Evolutionary conservation across 805 yeast genomes (phyloP), one percentile per base, ranked within the genome.

Genomic region (Candida endomychidarum): DNA sequence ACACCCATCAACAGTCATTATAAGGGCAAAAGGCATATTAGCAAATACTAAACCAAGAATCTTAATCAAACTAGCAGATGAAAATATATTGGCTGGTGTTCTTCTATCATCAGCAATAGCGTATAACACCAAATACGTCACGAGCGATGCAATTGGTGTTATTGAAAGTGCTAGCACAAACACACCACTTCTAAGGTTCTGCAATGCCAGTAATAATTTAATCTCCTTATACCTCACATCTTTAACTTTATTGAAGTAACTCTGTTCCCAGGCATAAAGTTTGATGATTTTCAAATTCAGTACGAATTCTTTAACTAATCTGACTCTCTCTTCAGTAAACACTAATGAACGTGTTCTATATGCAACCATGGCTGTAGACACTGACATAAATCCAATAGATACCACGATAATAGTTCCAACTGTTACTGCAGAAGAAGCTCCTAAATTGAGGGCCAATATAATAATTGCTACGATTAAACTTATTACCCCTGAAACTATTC

Each of bases 261-360:
- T 88, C 21, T 68, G 69, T 62, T 90, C 97, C 96, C 96, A 90
- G 0, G 95, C 86, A 58, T 89, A 90, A 57, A 76, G 84, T 65
- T 90, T 90, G 60, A 90, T 86, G 57, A 82, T 74, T 54, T 85
- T 86, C 72, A 90, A 75, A 48, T 84, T 80, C 53, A 76, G 80
- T 46, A 90, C 67, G 25, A 87, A 76, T 59, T 90, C 97, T 49
- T 86, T 82, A 59, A 88, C 80, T 36, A 77, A 70, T 31, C 78
- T 72, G 16, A 89, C 86, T 53, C 97, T 79, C 12, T 68, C 59
- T 58, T 90, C 97, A 2, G 96, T 90, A 52, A 65, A 76, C 1
- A 61, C 63, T 40, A 77, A 78, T 7, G 87, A 80, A 11, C 58
- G 56, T 17, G 62, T 66, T 54, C 96, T 78, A 45, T 70, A 68